phyloP scores from a whole-genome alignment of 1,284 basidiomycete species.

The Stereum hirsutum region DNA sequence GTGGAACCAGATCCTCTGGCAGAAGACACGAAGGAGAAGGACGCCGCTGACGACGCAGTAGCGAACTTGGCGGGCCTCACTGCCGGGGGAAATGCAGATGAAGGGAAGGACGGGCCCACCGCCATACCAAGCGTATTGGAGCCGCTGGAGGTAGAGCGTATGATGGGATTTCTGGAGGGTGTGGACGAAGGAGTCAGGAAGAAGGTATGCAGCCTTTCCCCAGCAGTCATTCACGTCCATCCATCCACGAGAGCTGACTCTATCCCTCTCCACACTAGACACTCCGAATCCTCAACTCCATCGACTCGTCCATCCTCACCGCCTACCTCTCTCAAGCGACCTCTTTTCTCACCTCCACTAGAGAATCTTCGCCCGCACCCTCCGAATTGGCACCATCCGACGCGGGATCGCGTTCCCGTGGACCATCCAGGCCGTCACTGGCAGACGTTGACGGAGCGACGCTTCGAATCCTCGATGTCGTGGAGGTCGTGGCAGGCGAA shows the following conservation, averaged over 20 bases:
- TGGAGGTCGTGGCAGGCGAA: slow-evolving; percentile 35
- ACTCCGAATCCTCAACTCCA: slow-evolving; percentile 38
- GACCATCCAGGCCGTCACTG: slow-evolving; percentile 23
- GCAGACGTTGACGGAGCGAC: slow-evolving; percentile 26
- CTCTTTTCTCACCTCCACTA: too few relatives aligned
- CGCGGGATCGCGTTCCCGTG: too few relatives aligned
- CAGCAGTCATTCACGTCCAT: neutral
- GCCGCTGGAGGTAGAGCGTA: slow-evolving; percentile 56
- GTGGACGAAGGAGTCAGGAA: slow-evolving; percentile 47
- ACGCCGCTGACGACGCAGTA: too few relatives aligned
- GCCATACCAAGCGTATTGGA: too few relatives aligned
- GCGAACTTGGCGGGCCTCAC: too few relatives aligned
- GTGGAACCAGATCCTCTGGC: too few relatives aligned
- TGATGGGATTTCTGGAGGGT: slow-evolving; percentile 57
- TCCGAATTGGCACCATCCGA: too few relatives aligned
- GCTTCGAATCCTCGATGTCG: slow-evolving; percentile 45
- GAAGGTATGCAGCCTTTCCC: slow-evolving; percentile 31
- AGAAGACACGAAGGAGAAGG: too few relatives aligned
- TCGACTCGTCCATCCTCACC: slow-evolving; percentile 48
- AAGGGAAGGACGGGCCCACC: too few relatives aligned
- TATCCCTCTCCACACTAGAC: slow-evolving; percentile 31
- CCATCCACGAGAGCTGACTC: neutral
- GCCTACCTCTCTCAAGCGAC: slow-evolving; percentile 42
- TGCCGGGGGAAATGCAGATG: too few relatives aligned
- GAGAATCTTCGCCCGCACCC: too few relatives aligned